These are phyloP conservation scores for Plasmodium relictum DNA, from an alignment of 169 alveolate species.

Conservation along the genomic window DNA sequence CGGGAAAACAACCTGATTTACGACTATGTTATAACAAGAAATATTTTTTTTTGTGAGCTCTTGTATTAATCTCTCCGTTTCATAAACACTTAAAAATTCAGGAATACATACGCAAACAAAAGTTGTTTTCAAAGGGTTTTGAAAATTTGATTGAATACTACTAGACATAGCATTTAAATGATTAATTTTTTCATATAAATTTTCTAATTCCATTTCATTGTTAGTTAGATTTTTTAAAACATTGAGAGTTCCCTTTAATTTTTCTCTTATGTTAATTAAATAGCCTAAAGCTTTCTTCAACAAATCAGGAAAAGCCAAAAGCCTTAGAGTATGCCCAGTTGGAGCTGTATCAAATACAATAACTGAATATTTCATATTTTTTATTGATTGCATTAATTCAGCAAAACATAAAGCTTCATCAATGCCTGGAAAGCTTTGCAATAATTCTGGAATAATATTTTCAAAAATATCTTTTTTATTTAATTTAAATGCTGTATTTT, in stretches of 20 bases:
- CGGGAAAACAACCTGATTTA: conserved; percentile 97
- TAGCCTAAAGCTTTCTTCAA: conserved; percentile 95
- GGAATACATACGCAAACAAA: conserved; percentile 99
- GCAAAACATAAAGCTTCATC: conserved; percentile 99
- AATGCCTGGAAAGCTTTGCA: conserved; percentile 97
- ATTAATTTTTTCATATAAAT: conserved; percentile 87
- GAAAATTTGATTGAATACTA: conserved; percentile 87
- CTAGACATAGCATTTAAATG: conserved; percentile 88
- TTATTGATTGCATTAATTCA: conserved; percentile 96
- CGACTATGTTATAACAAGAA: conserved; percentile 96
- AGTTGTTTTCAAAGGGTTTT: conserved; percentile 93
- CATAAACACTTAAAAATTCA: conserved; percentile 98
- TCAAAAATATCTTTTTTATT: conserved; percentile 81
- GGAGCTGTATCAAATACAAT: conserved; percentile 99
- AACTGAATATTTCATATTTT: conserved; percentile 93
- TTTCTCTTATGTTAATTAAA: conserved; percentile 90
- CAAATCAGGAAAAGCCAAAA: conserved; percentile 96
- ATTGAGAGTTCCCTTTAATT: conserved; percentile 80
- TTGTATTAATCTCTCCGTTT: conserved; percentile 98
- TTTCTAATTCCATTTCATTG: conserved; percentile 60
- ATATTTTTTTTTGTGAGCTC: conserved; percentile 96
- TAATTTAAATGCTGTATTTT: conserved; percentile 86
- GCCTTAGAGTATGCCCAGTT: conserved; percentile 99
- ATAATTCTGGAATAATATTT: conserved; percentile 91
- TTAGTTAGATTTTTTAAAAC: conserved; percentile 51